Evolutionary conservation across 2,329 filamentous ascomycete species (phyloP), one percentile per base, ranked within the genome.

Genomic region (Neocatenulostroma microsporum): DNA sequence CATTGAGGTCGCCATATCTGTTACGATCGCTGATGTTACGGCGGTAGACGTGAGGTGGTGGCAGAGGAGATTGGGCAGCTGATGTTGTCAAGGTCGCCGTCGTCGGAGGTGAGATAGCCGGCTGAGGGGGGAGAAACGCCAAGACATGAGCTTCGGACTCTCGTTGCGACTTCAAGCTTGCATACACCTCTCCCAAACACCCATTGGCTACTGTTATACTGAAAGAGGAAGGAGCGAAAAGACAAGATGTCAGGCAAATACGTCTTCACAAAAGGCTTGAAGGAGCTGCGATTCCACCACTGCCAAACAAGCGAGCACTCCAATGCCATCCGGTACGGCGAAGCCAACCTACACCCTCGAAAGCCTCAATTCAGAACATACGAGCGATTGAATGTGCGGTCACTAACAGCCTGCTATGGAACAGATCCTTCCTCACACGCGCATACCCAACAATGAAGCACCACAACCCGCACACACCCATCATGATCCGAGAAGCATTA

Each of bases 361-460:
- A 9, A 31, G 18, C 19, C 15, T 26, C 23, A 17, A 34, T 13
- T 12, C n/a, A 19, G n/a, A 19, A n/a, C 27, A 20, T 21, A 15
- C 15, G n/a, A 31, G 14, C 14, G 15, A 13, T 14, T 12, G 14
- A n/a, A 35, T 33, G 12, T 31, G 21, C 32, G 26, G 10, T 34
- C 21, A 37, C 34, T 37, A 18, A 37, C 25, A 7, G 15, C 9
- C 21, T 34, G 21, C 33, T 30, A 15, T 13, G 17, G 13, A 21
- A 13, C 54, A 95, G 91, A 63, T 80, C 83, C 20, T 98, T 98
- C 68, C 74, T 98, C 50, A 82, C 81, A 48, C 79, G 85, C 61
- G 80, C 87, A 50, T 98, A 98, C 66, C 91, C 91, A 30, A 91
- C 84, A 42, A 96, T 98, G 89, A 98, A 98, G 79, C 93, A 94